These are phyloP conservation scores for Fusarium aywerte DNA, from an alignment of 2,329 filamentous ascomycete genomes.

Conservation along the genomic window DNA sequence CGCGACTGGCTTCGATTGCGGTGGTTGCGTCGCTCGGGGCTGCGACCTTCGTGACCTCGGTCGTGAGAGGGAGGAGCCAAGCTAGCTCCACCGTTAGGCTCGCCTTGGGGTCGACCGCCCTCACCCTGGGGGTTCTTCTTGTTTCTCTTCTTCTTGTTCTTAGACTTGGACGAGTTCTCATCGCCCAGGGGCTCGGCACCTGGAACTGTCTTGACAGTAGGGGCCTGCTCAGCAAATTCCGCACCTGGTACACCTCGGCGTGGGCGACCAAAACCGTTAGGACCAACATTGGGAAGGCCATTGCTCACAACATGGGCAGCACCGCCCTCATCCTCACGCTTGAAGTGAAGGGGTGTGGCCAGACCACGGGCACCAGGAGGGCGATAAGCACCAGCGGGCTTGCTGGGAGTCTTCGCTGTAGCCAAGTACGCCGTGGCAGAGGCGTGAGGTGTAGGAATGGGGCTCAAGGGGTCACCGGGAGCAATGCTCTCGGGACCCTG, in stretches of 20 bases:
- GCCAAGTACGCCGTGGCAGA: conserved; percentile 86
- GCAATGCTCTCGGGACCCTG: conserved; percentile 69
- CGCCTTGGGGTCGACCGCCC: conserved; percentile 64
- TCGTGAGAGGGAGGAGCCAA: conserved; percentile 60
- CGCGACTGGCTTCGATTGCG: conserved; percentile 65
- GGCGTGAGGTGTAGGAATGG: conserved; percentile 80
- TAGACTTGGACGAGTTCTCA: conserved; percentile 84
- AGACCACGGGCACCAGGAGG: conserved; percentile 92
- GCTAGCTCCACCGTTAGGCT: conserved; percentile 59
- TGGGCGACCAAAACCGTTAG: conserved; percentile 82
- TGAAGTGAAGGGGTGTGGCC: conserved; percentile 91
- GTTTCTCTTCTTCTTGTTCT: conserved; percentile 98
- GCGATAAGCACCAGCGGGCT: conserved; percentile 96
- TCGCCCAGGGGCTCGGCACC: conserved; percentile 71
- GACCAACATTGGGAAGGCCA: conserved; percentile 73
- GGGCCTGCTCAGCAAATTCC: conserved; percentile 73
- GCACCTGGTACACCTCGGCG: conserved; percentile 89
- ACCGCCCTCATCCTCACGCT: conserved; percentile 96
- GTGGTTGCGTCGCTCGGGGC: conserved; percentile 70
- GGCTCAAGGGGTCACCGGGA: conserved; percentile 75
- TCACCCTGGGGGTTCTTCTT: conserved; percentile 90
- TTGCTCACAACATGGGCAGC: conserved; percentile 85
- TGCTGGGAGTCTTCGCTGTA: conserved; percentile 92
- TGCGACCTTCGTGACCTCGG: conserved; percentile 63
- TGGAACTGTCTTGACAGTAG: conserved; percentile 76